Percentiles rank a stretch among this genome's conserved stretches.
phyloP scores from a whole-genome alignment of 257 asterid genomes.

The Nicotiana obtusifolia region DNA sequence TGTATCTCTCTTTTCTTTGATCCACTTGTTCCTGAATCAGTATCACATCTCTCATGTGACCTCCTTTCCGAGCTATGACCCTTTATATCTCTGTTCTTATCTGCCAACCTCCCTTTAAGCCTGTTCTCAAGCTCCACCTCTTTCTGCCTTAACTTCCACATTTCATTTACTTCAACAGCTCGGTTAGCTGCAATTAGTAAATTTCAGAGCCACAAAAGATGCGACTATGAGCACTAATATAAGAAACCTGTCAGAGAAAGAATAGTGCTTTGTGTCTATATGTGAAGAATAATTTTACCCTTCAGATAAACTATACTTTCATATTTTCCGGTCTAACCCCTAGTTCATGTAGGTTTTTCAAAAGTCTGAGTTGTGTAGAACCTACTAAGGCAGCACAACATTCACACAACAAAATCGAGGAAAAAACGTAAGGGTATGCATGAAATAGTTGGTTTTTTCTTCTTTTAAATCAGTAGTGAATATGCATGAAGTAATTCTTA shows the following conservation, averaged over 20 bases:
- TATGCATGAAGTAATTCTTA: not conserved
- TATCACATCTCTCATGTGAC: conserved; percentile 29
- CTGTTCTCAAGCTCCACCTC: conserved; percentile 68
- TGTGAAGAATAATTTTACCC: not conserved
- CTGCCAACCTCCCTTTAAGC: conserved; percentile 34
- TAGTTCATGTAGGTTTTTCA: not conserved
- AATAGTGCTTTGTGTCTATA: not conserved
- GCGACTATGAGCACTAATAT: not conserved
- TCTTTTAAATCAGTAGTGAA: not conserved
- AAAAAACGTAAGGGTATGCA: not conserved
- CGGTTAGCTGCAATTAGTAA: conserved; percentile 59
- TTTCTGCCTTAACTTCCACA: conserved; percentile 88
- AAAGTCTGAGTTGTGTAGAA: not conserved
- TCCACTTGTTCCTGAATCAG: conserved; percentile 27
- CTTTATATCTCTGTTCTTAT: conserved; percentile 27
- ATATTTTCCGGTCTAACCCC: not conserved
- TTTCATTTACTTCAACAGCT: conserved; percentile 81
- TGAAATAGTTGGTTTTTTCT: not conserved
- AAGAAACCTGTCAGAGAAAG: not conserved
- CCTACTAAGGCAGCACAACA: not conserved
- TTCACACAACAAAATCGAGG: not conserved
- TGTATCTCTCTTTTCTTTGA: conserved; percentile 36
- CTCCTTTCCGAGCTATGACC: conserved; percentile 29
- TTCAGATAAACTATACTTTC: not conserved
- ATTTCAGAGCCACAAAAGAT: not conserved